Percentiles rank a stretch among this genome's conserved stretches.
phyloP scores from a whole-genome alignment of 495 filamentous ascomycete genomes.

The Neurospora sp. region DNA sequence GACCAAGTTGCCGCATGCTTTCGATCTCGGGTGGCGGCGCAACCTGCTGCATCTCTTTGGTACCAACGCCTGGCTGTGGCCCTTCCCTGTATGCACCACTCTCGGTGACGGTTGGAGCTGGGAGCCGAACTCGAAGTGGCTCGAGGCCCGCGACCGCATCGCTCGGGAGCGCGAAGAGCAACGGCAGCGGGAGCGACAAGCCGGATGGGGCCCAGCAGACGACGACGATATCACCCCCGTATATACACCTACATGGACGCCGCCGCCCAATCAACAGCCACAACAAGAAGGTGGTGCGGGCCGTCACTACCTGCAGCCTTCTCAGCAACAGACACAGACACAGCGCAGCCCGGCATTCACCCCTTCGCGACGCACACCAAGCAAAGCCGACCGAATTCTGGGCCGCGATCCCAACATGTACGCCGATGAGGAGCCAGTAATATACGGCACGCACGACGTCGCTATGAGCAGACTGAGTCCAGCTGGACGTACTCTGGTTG shows the following conservation, averaged over 20 bases:
- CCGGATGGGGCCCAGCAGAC: constrained; percentile 40
- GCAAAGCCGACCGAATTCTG: constrained; percentile 40
- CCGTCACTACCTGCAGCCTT: constrained; percentile 20
- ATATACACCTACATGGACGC: constrained; percentile 5
- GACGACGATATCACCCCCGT: constrained; percentile 12
- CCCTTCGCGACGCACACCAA: constrained; percentile 21
- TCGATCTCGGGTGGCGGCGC: constrained; percentile 70
- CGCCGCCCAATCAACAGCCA: constrained; percentile 2
- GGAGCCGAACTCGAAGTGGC: constrained; percentile 69
- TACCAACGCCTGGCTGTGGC: constrained; percentile 55
- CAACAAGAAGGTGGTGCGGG: constrained; percentile 14
- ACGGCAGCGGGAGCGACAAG: constrained; percentile 42
- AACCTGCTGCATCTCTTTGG: constrained; percentile 87
- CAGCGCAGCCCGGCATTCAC: neutral
- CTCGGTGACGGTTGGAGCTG: constrained; percentile 91
- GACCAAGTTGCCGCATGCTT: constrained; percentile 80
- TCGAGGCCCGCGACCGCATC: constrained; percentile 53
- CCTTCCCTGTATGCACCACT: constrained; percentile 71
- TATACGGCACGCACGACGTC: constrained; percentile 17
- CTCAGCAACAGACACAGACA: neutral
- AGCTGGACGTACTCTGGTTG: constrained; percentile 23
- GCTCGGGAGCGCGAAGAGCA: constrained; percentile 50
- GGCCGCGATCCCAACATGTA: constrained; percentile 41
- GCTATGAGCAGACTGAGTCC: constrained; percentile 33
- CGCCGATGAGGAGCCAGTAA: constrained; percentile 22